phyloP scores from a whole-genome alignment of 345 rosid genomes.

The Sonneratia caseolaris region DNA sequence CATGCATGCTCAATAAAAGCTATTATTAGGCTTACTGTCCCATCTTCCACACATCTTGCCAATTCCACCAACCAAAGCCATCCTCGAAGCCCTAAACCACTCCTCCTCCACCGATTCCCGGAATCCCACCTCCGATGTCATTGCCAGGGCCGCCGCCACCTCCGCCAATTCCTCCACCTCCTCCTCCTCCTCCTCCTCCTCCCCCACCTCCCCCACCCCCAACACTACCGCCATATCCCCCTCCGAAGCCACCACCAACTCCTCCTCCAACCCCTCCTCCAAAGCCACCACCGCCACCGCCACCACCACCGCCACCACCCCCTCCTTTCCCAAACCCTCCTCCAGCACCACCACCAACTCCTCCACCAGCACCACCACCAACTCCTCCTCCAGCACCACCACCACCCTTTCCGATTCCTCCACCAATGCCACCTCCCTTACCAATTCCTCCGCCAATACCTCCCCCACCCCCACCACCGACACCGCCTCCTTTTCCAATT shows the following conservation, averaged over 20 bases:
- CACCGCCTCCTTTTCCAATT: not conserved
- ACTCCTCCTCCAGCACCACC: conserved; percentile 6
- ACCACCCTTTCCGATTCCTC: not conserved
- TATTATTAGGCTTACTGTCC: too few species aligned
- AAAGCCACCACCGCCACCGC: conserved; percentile 5
- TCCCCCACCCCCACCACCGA: conserved; percentile 1
- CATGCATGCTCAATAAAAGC: too few species aligned
- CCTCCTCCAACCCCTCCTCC: conserved; percentile 11
- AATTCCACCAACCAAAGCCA: too few species aligned
- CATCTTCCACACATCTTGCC: too few species aligned
- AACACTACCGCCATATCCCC: conserved; percentile 7
- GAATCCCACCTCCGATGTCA: not conserved
- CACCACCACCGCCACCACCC: conserved; percentile 10
- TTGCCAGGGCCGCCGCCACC: conserved; percentile 4
- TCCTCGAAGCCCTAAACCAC: too few species aligned
- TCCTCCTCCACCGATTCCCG: conserved; percentile 9
- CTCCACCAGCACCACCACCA: conserved; percentile 9
- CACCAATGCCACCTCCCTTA: conserved; percentile 5
- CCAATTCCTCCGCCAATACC: conserved; percentile 4
- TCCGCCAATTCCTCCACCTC: not conserved
- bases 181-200: not conserved
- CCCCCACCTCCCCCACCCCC: conserved; percentile 10
- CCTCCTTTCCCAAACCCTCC: conserved; percentile 6
- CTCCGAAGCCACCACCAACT: conserved; percentile 10
- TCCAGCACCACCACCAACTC: conserved; percentile 8